Base-by-base conservation (phyloP, 108 stramenopile species). In the Stephanodiscus triporus region DNA sequence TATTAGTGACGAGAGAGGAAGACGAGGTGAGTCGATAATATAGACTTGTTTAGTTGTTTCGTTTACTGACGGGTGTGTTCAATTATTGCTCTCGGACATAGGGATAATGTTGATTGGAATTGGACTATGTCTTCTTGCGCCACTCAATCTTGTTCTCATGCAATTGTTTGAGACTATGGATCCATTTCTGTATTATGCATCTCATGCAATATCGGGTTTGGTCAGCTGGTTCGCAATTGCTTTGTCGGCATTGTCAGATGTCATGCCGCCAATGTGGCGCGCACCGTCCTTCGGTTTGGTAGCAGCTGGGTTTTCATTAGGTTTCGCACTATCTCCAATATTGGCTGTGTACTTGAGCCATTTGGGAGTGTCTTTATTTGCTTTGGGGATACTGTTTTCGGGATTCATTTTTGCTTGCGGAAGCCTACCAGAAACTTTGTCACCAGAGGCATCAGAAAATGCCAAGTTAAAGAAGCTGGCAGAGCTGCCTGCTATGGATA, bases 211-310 rank as follows among this genome's bases (percentile, higher is more conserved):
- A 27, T 77, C 80, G 13, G 92, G 92, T 13, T 19, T 85, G 4
- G 79, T 94, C 32, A 90, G 82, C 79, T 91, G 90, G 90, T 77
- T 90, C 24, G 82, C 93, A 4, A 65, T 90, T 27, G 89, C 89
- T 0, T 29, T 94, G 8, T 87, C 89, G 9, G 78, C 89, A 1
- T 53, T 94, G 29, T 83, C 89, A 11, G 93, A 94, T 83, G 89
- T 80, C 19, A 86, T 94, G 75, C 93, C 93, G 0, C 73, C 67
- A 4, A 59, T 84, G 48, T 88, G 87, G 77, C 63, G 93, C 45
- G 93, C 90, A 10, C 87, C 90, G 6, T 84, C 86, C 16, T 89
- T 90, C 77, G 93, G 93, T 16, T 43, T 94, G 19, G 67, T 91
- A 5, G 45, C 91, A 5, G 88, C 88, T n/a, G 89, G 91, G 13